A percentile compares a stretch with the other conserved stretches of the same genome.
Conservation (phyloP, 805 yeast species). For the Candida adriatica region DNA sequence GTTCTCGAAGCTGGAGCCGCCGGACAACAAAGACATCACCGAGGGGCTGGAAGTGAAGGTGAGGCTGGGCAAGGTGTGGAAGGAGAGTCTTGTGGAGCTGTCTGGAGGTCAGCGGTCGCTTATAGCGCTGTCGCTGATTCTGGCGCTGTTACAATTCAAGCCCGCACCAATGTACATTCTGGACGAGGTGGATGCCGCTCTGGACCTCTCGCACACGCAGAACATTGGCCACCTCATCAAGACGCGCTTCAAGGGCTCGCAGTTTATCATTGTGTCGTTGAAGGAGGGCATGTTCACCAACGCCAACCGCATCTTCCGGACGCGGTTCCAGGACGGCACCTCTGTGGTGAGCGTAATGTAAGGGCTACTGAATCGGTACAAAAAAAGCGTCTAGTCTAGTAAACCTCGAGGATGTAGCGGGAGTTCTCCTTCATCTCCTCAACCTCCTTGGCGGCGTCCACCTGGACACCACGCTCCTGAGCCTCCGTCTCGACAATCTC, state of each 20-base stretch:
- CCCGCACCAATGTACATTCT: conserved; percentile 98
- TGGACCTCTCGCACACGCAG: conserved; percentile 94
- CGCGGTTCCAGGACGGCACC: conserved; percentile 94
- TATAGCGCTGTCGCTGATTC: conserved; percentile 83
- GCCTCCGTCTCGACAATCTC: conserved; percentile 76
- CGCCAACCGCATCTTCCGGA: conserved; percentile 90
- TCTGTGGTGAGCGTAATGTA: conserved; percentile 77
- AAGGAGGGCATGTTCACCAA: conserved; percentile 98
- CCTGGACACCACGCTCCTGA: conserved; percentile 50
- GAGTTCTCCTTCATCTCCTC: conserved; percentile 92
- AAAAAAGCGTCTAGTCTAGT: no score
- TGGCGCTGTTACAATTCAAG: conserved; percentile 87
- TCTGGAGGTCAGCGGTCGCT: conserved; percentile 97
- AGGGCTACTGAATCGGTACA: no score
- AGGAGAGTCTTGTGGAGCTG: conserved; percentile 87
- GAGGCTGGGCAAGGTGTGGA: conserved; percentile 89
- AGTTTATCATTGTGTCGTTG: conserved; percentile 91
- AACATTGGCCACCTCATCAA: conserved; percentile 95
- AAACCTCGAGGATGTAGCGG: conserved; percentile 89
- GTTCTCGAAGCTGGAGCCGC: conserved; percentile 81
- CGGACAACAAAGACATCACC: conserved; percentile 75
- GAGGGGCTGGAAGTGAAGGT: conserved; percentile 89
- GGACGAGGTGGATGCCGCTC: conserved; percentile 98
- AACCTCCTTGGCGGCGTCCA: conserved; percentile 72
- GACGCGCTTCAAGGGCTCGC: conserved; percentile 91